These are phyloP conservation scores for Pseudogymnoascus destructans DNA, from an alignment of 2,329 filamentous ascomycete genomes.

Conservation along the genomic window DNA sequence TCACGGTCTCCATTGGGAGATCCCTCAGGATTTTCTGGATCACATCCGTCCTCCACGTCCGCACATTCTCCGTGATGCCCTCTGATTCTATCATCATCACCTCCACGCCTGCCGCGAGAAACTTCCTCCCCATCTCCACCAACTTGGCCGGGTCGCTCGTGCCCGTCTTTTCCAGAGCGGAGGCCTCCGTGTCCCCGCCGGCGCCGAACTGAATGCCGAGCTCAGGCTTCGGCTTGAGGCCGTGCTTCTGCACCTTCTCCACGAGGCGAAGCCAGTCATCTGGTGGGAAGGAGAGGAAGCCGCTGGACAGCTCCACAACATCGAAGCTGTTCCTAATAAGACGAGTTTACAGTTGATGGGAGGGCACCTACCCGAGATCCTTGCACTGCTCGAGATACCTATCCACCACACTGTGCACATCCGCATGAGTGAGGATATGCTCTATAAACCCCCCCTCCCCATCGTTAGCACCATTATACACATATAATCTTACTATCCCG, in stretches of 20 bases:
- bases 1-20: conserved; percentile 37
- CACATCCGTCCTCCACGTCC: conserved; percentile 40
- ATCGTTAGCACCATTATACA: neutral
- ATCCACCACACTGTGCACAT: conserved; percentile 33
- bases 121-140: conserved; percentile 35
- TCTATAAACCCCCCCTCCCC: conserved; percentile 39
- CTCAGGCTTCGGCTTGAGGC: conserved; percentile 40
- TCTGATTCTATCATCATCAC: conserved; percentile 47
- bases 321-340: conserved; percentile 31
- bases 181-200: conserved; percentile 37
- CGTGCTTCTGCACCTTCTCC: conserved; percentile 32
- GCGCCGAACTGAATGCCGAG: conserved; percentile 45
- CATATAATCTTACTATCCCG: neutral
- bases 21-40: conserved; percentile 39
- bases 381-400: conserved; percentile 39
- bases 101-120: conserved; percentile 39
- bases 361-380: conserved; percentile 30
- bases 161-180: conserved; percentile 34
- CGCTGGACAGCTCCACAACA: conserved; percentile 39
- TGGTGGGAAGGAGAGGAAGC: conserved; percentile 40
- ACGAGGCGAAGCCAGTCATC: conserved; percentile 41
- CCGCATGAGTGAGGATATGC: conserved; percentile 37
- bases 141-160: conserved; percentile 37
- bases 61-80: conserved; percentile 44
- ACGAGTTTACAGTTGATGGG: neutral